phyloP scores from a whole-genome alignment of 768 basidiomycete genomes.

The Neoboletus subvelutipes region DNA sequence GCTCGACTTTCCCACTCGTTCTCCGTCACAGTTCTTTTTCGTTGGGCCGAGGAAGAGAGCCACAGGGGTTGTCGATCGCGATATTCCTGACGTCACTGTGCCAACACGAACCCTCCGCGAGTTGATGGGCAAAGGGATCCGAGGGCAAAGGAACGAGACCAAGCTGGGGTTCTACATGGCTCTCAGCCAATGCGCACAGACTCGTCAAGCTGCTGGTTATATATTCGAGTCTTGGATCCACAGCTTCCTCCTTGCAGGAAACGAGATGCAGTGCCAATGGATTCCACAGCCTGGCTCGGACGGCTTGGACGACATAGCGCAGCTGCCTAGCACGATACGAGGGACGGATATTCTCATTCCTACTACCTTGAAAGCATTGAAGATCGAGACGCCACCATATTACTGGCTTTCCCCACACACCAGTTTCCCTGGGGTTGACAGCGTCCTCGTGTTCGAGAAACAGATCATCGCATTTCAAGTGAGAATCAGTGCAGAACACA shows the following conservation, averaged over 20 bases:
- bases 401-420: neutral
- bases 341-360: neutral
- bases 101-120: neutral
- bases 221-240: neutral
- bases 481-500: neutral
- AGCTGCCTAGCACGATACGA: neutral
- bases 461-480: neutral
- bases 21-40: neutral
- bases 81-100: neutral
- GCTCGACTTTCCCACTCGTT: neutral
- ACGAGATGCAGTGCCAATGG: neutral
- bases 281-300: neutral
- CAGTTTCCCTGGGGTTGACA: neutral
- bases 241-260: neutral
- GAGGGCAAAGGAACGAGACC: fast-evolving
- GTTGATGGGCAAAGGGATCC: neutral
- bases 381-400: neutral
- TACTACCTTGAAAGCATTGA: neutral
- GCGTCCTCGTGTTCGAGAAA: neutral
- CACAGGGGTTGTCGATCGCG: neutral
- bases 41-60: no score
- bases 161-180: neutral
- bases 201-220: neutral
- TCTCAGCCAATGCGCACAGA: neutral
- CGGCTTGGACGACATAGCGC: neutral